Evolutionary conservation across 2,329 filamentous ascomycete genomes (phyloP).

Genomic region (Clarireedia sp.): DNA sequence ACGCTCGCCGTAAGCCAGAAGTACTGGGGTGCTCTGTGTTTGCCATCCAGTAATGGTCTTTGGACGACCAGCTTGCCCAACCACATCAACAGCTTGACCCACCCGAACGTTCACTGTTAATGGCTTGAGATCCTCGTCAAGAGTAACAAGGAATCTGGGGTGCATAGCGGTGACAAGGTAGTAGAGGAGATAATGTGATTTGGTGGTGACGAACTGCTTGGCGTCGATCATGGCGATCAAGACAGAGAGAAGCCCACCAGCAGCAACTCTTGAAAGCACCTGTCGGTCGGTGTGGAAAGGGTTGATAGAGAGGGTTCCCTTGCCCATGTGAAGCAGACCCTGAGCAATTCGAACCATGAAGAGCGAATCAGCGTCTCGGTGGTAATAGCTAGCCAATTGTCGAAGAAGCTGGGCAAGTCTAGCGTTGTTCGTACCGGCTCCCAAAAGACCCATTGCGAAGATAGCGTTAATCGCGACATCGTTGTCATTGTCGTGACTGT

Average conservation of each 20-base stretch:
- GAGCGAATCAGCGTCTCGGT: constrained; percentile 87
- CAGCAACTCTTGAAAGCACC: constrained; percentile 84
- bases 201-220: constrained; percentile 67
- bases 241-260: constrained; percentile 82
- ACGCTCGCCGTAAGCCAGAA: constrained; percentile 88
- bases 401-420: constrained; percentile 87
- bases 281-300: constrained; percentile 99
- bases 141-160: constrained; percentile 88
- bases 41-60: constrained; percentile 99
- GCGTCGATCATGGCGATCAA: constrained; percentile 92
- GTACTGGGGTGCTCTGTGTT: constrained; percentile 96
- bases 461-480: constrained; percentile 98
- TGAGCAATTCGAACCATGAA: constrained; percentile 99
- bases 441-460: constrained; percentile 96
- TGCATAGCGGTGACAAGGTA: constrained; percentile 96
- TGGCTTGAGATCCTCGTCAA: constrained; percentile 90
- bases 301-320: constrained; percentile 90
- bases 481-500: constrained; percentile 97
- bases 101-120: constrained; percentile 94
- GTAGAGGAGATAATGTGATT: constrained; percentile 88
- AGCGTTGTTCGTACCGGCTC: constrained; percentile 96
- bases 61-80: constrained; percentile 90
- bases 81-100: constrained; percentile 95
- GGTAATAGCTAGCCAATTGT: constrained; percentile 96
- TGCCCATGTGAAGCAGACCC: constrained; percentile 97